Percentiles rank a stretch among this genome's conserved stretches.
Evolutionary conservation across 2,329 filamentous ascomycete genomes (phyloP).

Genomic region (Fusarium concolor): DNA sequence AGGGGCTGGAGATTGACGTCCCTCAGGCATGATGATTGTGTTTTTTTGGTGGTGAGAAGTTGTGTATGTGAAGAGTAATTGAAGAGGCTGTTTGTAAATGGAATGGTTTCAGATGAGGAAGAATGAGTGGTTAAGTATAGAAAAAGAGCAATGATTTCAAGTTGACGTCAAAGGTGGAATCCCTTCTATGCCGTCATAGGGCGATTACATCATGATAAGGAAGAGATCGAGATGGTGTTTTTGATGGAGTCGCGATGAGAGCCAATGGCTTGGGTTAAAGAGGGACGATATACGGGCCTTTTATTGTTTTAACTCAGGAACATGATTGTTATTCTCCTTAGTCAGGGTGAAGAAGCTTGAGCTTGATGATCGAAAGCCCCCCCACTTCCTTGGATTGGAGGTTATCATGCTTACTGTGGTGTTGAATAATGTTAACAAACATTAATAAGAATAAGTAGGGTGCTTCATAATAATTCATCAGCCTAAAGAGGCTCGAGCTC

Average conservation of each 20-base stretch:
- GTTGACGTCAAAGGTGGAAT: constrained; percentile 42
- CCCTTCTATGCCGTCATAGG: constrained; percentile 46
- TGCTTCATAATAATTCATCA: not conserved
- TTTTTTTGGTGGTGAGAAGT: constrained; percentile 9
- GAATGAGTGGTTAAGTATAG: constrained; percentile 19
- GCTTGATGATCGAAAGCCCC: not conserved
- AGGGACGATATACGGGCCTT: constrained; percentile 5
- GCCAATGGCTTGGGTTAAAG: not conserved
- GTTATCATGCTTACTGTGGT: constrained; percentile 8
- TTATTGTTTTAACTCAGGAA: constrained; percentile 8
- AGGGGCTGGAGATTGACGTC: constrained; percentile 82
- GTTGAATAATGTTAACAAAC: constrained; percentile 1
- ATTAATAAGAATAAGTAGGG: not conserved
- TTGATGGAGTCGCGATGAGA: not conserved
- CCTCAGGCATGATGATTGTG: constrained; percentile 72
- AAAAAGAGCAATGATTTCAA: constrained; percentile 29
- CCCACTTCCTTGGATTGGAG: constrained; percentile 12
- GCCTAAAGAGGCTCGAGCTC: accelerated
- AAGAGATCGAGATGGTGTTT: constrained; percentile 36
- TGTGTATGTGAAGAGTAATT: not conserved
- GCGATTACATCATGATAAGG: constrained; percentile 43
- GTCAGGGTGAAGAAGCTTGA: constrained; percentile 16
- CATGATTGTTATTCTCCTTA: not conserved
- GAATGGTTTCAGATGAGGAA: constrained; percentile 5
- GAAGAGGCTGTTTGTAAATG: not conserved